Base-by-base conservation (phyloP, 495 filamentous ascomycete species). In the Recurvomyces mirabilis region DNA sequence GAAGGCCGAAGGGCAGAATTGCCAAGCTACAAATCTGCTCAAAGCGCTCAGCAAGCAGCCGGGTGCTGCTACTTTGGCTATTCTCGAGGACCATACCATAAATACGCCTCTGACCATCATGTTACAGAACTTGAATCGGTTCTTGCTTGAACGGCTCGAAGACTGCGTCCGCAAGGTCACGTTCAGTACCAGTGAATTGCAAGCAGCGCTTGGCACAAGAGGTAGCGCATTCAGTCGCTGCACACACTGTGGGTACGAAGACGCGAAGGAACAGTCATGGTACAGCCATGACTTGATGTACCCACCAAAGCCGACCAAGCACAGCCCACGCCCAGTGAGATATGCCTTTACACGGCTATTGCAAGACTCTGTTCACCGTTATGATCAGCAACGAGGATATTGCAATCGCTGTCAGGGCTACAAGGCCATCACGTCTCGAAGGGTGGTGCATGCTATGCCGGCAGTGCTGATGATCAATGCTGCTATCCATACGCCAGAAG, bases 11-110 rank as follows among this genome's bases (percentile, higher is more conserved):
- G 91, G 88, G 1, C 78, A 84, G 43, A 91, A 87, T 48, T 96
- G 93, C 54, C 91, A 95, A 53, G 91, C 91, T n/a, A 94, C 89
- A 0, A 99, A 99, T 58, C 76, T 99, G 52, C 65, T 95, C 26
- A 91, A 86, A 63, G 82, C 87, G 0, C 80, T 96, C 52, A 82
- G 82, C 57, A 79, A 75, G 51, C 77, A 81, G 40, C 75, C 82
- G 1, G 77, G 84, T 60, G 82, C 84, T 19, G 73, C 71, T 6
- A 78, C 71, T 15, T 55, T 87, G 38, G 79, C 82, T 7, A 63
- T 96, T 13, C 63, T 95, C 4, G 91, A 98, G 57, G 87, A 95
- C 50, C 80, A 88, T 33, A 69, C 79, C 1, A 73, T 77, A 9
- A 75, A 71, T 49, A 72, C 77, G 14, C 71, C 79, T 18, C 66